Evolutionary conservation across 2,329 filamentous ascomycete genomes (phyloP), one percentile per base, ranked within the genome.

Genomic region (Grosmannia clavigera): DNA sequence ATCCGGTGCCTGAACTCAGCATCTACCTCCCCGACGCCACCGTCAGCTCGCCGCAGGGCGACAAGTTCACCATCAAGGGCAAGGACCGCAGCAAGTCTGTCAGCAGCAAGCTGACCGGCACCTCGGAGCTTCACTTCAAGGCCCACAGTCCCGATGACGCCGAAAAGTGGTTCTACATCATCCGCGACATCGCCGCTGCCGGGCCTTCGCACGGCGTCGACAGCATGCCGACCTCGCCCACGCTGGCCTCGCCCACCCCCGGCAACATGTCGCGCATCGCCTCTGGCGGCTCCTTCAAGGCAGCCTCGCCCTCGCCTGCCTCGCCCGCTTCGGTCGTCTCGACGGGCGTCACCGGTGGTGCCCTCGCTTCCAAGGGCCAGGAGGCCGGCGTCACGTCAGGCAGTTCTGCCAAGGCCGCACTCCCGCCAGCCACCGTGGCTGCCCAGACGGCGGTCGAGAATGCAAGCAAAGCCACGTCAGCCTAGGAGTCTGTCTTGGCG

Each of bases 11-110:
- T 0, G 92, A 99, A 71, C 78, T 94, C 50, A 94, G 88, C 16
- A 83, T 99, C 65, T 97, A 92, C 73, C 84, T 99, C 1, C 92
- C 94, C 12, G 94, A 99, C 67, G 95, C 92, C 67, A 74, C 86
- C 54, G 82, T 97, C 61, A 90, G 91, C 61, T 69, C 75, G 0
- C 81, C 82, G 14, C 84, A 79, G 65, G 91, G 88, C 59, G 82
- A 86, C 62, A 96, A 95, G 74, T 97, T 99, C 80, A 90, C 84
- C 68, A 80, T 99, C 72, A 96, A 96, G 77, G 94, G 94, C 72
- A 97, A 97, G 74, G 92, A 99, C 70, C 83, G 86, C 60, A 87
- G 86, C 68, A 88, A 88, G 70, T 88, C 87, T 64, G 75, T 96
- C 64, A 85, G 86, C 68, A 87, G 86, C 76, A 92, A 90, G 70